A percentile compares a stretch with the other conserved stretches of the same genome.
These are phyloP conservation scores for Solanum rostratum DNA, from an alignment of 257 asterid species.

Conservation along the genomic window DNA sequence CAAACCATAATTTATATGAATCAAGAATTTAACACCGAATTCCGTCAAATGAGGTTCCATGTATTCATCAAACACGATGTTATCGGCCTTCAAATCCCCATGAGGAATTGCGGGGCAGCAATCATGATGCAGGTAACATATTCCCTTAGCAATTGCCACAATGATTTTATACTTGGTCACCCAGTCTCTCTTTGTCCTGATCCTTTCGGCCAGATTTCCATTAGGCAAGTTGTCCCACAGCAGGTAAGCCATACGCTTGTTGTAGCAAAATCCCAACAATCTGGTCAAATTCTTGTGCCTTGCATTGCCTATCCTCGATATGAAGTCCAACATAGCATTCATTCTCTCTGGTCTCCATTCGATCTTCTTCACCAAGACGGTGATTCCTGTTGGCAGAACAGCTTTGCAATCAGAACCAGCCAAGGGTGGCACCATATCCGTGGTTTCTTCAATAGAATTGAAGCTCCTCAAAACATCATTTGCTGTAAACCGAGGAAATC, in stretches of 20 bases:
- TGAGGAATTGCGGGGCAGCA: conserved; percentile 77
- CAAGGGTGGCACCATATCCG: conserved; percentile 8
- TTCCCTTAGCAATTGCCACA: conserved; percentile 57
- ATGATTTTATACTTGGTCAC: conserved; percentile 48
- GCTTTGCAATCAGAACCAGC: conserved; percentile 46
- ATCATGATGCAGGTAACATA: conserved; percentile 71
- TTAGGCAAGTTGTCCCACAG: conserved; percentile 65
- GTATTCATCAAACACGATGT: conserved; percentile 64
- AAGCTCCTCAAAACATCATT: conserved; percentile 76
- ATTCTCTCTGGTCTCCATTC: conserved; percentile 47
- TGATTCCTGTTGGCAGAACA: conserved; percentile 79
- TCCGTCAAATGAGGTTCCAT: conserved; percentile 83
- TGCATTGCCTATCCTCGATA: conserved; percentile 53
- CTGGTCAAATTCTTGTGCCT: conserved; percentile 72
- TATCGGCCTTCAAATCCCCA: conserved; percentile 59
- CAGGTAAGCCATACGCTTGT: conserved; percentile 52
- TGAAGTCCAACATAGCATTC: conserved; percentile 23
- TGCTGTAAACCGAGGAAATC: conserved; percentile 69
- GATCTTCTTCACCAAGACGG: conserved; percentile 65
- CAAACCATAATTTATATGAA: conserved; percentile 17
- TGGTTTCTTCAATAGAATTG: conserved; percentile 25
- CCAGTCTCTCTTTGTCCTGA: conserved; percentile 48
- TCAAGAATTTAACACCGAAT: conserved; percentile 46
- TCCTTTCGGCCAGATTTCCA: conserved; percentile 55
- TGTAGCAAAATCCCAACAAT: conserved; percentile 69